phyloP scores from a whole-genome alignment of 2,329 filamentous ascomycete species.

The Cladosporium sp. region DNA sequence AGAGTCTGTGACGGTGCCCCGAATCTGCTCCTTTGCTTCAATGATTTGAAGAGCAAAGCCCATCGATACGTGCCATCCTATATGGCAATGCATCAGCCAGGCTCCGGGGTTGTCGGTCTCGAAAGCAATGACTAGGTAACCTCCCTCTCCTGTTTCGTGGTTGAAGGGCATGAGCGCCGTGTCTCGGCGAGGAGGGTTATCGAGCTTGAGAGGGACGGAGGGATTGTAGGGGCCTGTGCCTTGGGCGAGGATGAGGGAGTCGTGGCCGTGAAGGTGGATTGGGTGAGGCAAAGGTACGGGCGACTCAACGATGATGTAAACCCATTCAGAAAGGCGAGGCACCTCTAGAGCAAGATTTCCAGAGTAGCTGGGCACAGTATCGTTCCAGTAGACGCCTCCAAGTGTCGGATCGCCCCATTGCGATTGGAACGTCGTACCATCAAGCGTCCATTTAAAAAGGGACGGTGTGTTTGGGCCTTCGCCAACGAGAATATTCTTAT shows the following conservation, averaged over 20 bases:
- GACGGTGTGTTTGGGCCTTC: slow-evolving; percentile 27
- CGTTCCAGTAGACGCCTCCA: slow-evolving; percentile 24
- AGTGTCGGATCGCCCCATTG: slow-evolving; percentile 36
- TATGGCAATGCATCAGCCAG: slow-evolving; percentile 24
- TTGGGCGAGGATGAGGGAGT: slow-evolving; percentile 38
- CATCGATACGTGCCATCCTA: slow-evolving; percentile 23
- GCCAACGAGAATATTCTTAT: slow-evolving; percentile 31
- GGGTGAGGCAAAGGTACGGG: slow-evolving; percentile 28
- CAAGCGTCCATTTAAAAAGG: slow-evolving; percentile 40
- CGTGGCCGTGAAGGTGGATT: slow-evolving; percentile 36
- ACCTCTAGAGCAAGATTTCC: slow-evolving; percentile 36
- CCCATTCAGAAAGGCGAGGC: slow-evolving; percentile 33
- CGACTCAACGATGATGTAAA: slow-evolving; percentile 43
- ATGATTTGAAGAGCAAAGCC: slow-evolving; percentile 25
- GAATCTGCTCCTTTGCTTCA: slow-evolving; percentile 20
- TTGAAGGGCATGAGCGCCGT: slow-evolving; percentile 24
- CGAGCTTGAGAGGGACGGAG: slow-evolving; percentile 23
- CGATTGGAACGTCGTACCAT: slow-evolving; percentile 36
- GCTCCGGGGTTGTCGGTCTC: slow-evolving; percentile 29
- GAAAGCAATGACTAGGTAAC: slow-evolving; percentile 28
- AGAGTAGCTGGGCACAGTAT: slow-evolving; percentile 31
- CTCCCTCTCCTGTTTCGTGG: slow-evolving; percentile 14
- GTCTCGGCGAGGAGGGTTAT: slow-evolving; percentile 29
- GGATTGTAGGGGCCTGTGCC: slow-evolving; percentile 25
- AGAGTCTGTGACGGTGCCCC: slow-evolving; percentile 25